Conservation (phyloP, 805 yeast species). For the Cyberlindnera veronae region DNA sequence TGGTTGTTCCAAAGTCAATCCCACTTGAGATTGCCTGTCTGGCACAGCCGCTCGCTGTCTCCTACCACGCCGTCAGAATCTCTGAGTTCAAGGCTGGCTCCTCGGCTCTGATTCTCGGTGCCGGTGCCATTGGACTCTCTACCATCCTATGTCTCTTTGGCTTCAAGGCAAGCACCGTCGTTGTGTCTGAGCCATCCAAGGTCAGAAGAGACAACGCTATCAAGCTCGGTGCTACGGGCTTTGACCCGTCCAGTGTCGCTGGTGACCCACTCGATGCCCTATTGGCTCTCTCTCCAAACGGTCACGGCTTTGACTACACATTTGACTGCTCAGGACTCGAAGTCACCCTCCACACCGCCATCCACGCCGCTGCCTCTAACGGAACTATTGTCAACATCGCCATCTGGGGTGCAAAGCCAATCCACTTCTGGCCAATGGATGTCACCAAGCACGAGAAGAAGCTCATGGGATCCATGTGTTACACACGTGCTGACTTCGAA, state of each 20-base stretch:
- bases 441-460: slow-evolving; percentile 52
- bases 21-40: slow-evolving; percentile 47
- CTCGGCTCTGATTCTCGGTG: slow-evolving; percentile 48
- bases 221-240: slow-evolving; percentile 43
- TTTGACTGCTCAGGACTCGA: slow-evolving; percentile 56
- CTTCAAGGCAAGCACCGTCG: slow-evolving; percentile 38
- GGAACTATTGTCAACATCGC: slow-evolving; percentile 65
- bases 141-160: slow-evolving; percentile 49
- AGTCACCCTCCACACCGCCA: slow-evolving; percentile 48
- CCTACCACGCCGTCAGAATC: slow-evolving; percentile 54
- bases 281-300: slow-evolving; percentile 36
- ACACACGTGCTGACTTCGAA: slow-evolving; percentile 52
- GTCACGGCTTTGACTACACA: slow-evolving; percentile 45
- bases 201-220: slow-evolving; percentile 48
- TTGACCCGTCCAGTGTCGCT: slow-evolving; percentile 43
- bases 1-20: slow-evolving; percentile 39
- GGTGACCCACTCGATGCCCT: slow-evolving; percentile 37
- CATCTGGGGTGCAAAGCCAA: slow-evolving; percentile 54
- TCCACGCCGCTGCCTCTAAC: slow-evolving; percentile 46
- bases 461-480: slow-evolving; percentile 60
- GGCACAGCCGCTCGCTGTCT: slow-evolving; percentile 55
- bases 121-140: slow-evolving; percentile 54
- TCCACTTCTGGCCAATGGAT: slow-evolving; percentile 51
- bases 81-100: slow-evolving; percentile 39
- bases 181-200: slow-evolving; percentile 48